Conservation (phyloP, 768 basidiomycete species). For the Tephrocybe sp. region DNA sequence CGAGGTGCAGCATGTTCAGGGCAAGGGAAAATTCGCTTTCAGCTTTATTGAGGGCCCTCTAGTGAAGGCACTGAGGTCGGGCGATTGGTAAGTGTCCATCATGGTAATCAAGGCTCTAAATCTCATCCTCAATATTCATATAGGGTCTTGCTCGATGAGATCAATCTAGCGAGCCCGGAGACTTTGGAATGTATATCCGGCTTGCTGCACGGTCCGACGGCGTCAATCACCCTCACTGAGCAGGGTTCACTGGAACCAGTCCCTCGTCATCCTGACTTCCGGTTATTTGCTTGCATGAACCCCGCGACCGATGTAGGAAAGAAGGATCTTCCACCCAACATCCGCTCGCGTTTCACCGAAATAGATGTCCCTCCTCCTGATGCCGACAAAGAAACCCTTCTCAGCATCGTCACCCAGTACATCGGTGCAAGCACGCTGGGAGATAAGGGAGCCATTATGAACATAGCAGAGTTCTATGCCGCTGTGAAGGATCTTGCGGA, state of each 20-base stretch:
- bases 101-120: not conserved
- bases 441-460: constrained; percentile 85
- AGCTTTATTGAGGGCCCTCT: constrained; percentile 95
- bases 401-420: constrained; percentile 87
- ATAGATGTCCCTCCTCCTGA: constrained; percentile 95
- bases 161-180: constrained; percentile 93
- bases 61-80: constrained; percentile 83
- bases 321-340: constrained; percentile 90
- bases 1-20: constrained; percentile 85
- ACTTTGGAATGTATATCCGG: constrained; percentile 91
- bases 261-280: constrained; percentile 91
- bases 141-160: constrained; percentile 94
- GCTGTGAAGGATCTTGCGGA: constrained; percentile 77
- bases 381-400: constrained; percentile 84
- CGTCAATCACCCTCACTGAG: constrained; percentile 92
- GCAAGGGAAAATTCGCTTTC: constrained; percentile 89
- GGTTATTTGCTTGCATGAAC: constrained; percentile 99
- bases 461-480: constrained; percentile 89
- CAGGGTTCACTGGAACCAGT: constrained; percentile 89
- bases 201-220: constrained; percentile 80
- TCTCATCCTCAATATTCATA: constrained; percentile 4
- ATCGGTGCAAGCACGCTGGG: constrained; percentile 81
- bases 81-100: constrained; percentile 74
- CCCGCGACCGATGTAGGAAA: constrained; percentile 99
- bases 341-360: constrained; percentile 92